Conservation (phyloP, 1,284 basidiomycete species). For the Rhodotorula sp. region DNA sequence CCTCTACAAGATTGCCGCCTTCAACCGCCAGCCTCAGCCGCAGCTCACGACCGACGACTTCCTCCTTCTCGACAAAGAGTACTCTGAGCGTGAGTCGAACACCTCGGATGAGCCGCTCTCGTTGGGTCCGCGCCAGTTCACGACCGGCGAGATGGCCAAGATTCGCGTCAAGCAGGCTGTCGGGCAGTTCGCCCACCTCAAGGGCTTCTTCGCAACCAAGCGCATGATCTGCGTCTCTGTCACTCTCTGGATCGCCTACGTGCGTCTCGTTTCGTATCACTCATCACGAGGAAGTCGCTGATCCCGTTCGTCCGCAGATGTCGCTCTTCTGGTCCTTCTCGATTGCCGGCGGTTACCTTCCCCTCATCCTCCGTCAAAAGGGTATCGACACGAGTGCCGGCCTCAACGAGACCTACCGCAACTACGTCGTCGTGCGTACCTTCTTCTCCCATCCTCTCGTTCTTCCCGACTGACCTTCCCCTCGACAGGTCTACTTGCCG, state of each 20-base stretch:
- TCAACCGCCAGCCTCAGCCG: slow-evolving; percentile 56
- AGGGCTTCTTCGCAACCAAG: slow-evolving; percentile 65
- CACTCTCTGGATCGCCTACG: slow-evolving; percentile 61
- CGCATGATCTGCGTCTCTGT: slow-evolving; percentile 64
- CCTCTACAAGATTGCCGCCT: slow-evolving; percentile 64
- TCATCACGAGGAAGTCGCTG: neutral
- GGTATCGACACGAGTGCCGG: slow-evolving; percentile 40
- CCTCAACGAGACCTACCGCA: slow-evolving; percentile 46
- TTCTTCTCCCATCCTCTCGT: neutral
- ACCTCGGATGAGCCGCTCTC: slow-evolving; percentile 17
- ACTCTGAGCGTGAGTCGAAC: slow-evolving; percentile 23
- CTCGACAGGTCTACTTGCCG: too few relatives aligned
- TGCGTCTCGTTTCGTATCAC: neutral
- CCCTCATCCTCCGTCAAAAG: slow-evolving; percentile 46
- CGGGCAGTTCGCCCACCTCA: slow-evolving; percentile 54
- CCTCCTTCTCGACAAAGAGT: slow-evolving; percentile 40
- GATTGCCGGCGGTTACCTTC: slow-evolving; percentile 47
- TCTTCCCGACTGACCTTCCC: neutral
- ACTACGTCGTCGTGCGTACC: slow-evolving; percentile 40
- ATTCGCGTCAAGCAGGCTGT: slow-evolving; percentile 50
- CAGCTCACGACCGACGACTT: slow-evolving; percentile 40
- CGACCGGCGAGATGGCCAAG: slow-evolving; percentile 52
- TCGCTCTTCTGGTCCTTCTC: slow-evolving; percentile 46
- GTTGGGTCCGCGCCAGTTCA: slow-evolving; percentile 31
- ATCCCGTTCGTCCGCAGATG: neutral